These are phyloP conservation scores for Cucurbitaria berberidis DNA, from an alignment of 2,329 filamentous ascomycete species.

Conservation along the genomic window DNA sequence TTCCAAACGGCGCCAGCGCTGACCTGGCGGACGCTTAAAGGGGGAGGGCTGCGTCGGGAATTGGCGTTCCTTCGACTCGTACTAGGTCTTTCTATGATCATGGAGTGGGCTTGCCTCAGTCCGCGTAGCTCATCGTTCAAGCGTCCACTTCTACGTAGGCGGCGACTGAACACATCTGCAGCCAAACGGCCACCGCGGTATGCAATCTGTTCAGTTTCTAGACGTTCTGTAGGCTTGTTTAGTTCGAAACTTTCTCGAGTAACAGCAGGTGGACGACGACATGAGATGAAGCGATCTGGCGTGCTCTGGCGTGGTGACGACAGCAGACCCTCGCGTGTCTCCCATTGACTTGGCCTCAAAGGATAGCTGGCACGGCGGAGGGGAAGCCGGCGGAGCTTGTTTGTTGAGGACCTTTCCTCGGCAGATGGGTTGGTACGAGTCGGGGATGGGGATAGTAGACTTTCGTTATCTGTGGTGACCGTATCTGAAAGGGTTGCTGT, in stretches of 20 bases:
- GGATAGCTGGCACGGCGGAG: constrained; percentile 38
- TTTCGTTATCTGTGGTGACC: constrained; percentile 1
- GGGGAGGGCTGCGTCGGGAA: constrained; percentile 30
- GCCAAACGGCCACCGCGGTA: constrained; percentile 52
- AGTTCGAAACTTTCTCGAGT: constrained; percentile 59
- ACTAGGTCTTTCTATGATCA: constrained; percentile 28
- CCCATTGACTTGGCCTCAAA: constrained; percentile 43
- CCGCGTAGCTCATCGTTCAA: constrained; percentile 42
- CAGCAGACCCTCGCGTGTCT: constrained; percentile 29
- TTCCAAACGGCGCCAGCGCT: constrained; percentile 78
- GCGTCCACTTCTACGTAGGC: constrained; percentile 40
- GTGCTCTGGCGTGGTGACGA: constrained; percentile 35
- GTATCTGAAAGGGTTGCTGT: constrained; percentile 1
- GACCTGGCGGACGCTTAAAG: constrained; percentile 51
- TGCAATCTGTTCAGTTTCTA: constrained; percentile 56
- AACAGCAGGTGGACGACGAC: constrained; percentile 50
- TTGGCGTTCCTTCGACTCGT: constrained; percentile 24
- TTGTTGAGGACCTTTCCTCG: neutral
- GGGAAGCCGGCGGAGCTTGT: constrained; percentile 19
- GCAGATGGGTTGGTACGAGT: neutral
- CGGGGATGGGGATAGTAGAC: neutral
- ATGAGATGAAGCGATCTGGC: constrained; percentile 66
- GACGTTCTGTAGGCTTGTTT: constrained; percentile 55
- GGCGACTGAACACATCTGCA: constrained; percentile 62
- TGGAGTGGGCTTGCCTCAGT: constrained; percentile 41